These are phyloP conservation scores for Telopea speciosissima DNA, from an alignment of 177 flowering plant species.

Conservation along the genomic window DNA sequence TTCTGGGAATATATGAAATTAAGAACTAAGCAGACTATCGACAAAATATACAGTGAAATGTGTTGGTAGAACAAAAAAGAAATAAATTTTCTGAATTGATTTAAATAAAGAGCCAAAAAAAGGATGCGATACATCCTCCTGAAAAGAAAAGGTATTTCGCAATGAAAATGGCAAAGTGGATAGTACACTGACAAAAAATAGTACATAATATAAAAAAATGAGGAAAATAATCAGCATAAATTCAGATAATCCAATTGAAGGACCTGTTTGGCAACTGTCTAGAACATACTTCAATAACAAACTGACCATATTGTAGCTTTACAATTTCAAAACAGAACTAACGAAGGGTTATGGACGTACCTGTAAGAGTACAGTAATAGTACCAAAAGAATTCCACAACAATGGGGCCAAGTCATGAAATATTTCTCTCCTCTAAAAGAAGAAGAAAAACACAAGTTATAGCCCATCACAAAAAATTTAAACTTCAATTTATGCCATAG, in stretches of 20 bases:
- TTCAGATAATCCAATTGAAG: not conserved
- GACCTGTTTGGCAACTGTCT: not conserved
- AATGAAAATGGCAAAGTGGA: too few species aligned
- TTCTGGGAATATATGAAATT: too few species aligned
- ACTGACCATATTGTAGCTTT: not conserved
- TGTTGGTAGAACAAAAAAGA: too few species aligned
- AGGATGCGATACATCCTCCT: too few species aligned
- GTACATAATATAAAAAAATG: not conserved
- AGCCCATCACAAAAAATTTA: too few species aligned
- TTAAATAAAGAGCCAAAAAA: too few species aligned
- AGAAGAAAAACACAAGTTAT: not conserved
- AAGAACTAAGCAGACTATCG: too few species aligned
- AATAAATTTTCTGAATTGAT: too few species aligned
- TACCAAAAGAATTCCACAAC: slow-evolving; percentile 39
- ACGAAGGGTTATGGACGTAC: slow-evolving; percentile 20
- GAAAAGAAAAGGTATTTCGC: too few species aligned
- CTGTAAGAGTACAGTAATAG: slow-evolving; percentile 54
- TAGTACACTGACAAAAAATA: too few species aligned
- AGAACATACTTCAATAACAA: not conserved
- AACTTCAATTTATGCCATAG: too few species aligned
- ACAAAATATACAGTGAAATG: too few species aligned
- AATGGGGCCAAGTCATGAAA: slow-evolving; percentile 13
- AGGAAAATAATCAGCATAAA: not conserved
- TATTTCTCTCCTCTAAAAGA: slow-evolving; percentile 12
- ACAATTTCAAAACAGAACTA: not conserved